phyloP scores from a whole-genome alignment of 768 basidiomycete species.

The Podaxis carcinomalis region DNA sequence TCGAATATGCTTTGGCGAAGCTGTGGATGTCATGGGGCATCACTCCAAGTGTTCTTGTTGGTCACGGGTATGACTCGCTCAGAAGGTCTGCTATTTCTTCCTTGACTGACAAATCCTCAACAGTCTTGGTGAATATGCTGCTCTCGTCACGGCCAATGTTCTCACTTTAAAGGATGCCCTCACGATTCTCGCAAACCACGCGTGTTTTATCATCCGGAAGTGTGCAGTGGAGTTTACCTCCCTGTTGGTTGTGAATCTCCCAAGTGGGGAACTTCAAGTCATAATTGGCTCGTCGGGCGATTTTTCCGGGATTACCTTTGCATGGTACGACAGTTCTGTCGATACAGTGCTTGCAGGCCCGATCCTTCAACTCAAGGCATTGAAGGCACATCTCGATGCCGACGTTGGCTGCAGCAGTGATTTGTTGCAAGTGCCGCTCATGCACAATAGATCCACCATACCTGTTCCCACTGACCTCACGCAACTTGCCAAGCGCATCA shows the following conservation, averaged over 20 bases:
- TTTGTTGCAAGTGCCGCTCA: slow-evolving; percentile 50
- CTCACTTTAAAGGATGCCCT: slow-evolving; percentile 55
- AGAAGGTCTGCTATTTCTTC: background rate
- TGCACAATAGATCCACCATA: slow-evolving; percentile 67
- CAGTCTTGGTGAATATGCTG: slow-evolving; percentile 78
- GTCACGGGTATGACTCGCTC: slow-evolving; percentile 52
- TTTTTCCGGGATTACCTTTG: slow-evolving; percentile 38
- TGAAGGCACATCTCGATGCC: slow-evolving; percentile 37
- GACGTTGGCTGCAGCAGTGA: slow-evolving; percentile 32
- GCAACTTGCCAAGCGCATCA: slow-evolving; percentile 29
- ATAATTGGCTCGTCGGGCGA: slow-evolving; percentile 26
- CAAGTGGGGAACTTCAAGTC: slow-evolving; percentile 27
- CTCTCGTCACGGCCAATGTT: slow-evolving; percentile 58
- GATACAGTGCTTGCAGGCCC: slow-evolving; percentile 61
- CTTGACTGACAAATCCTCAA: slow-evolving; percentile 1
- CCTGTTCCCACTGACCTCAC: slow-evolving; percentile 47
- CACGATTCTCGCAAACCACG: slow-evolving; percentile 51
- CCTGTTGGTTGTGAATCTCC: slow-evolving; percentile 57
- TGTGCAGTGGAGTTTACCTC: slow-evolving; percentile 44
- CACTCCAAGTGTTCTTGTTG: slow-evolving; percentile 51
- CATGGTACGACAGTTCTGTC: slow-evolving; percentile 59
- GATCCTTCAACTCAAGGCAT: slow-evolving; percentile 31
- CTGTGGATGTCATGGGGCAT: slow-evolving; percentile 73
- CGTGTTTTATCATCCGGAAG: slow-evolving; percentile 47
- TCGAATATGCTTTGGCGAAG: slow-evolving; percentile 60